phyloP scores from a whole-genome alignment of 805 yeast species.

The Ogataea parapolymorpha region DNA sequence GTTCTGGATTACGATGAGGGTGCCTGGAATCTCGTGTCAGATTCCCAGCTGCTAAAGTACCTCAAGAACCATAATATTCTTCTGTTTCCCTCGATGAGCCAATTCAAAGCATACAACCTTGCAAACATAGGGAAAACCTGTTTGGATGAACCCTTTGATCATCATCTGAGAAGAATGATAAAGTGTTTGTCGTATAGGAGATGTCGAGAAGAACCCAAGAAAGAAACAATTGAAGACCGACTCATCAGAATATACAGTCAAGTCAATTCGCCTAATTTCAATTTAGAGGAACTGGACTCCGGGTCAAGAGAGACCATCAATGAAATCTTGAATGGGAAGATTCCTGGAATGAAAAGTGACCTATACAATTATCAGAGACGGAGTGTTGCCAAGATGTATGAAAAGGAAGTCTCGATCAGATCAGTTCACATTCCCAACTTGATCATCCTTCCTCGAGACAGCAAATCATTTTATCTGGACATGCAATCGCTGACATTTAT shows the following conservation, averaged over 20 bases:
- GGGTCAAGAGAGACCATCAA: constrained; percentile 21
- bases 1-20: constrained; percentile 40
- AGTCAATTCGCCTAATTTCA: constrained; percentile 32
- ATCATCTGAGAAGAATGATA: constrained; percentile 38
- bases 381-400: constrained; percentile 58
- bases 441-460: not conserved
- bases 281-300: constrained; percentile 18
- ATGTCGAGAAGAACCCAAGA: constrained; percentile 15
- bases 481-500: constrained; percentile 30
- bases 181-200: constrained; percentile 17
- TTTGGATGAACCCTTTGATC: constrained; percentile 15
- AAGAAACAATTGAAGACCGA: constrained; percentile 16
- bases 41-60: constrained; percentile 7
- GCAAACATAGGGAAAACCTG: constrained; percentile 5
- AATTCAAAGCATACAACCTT: not conserved
- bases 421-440: constrained; percentile 24
- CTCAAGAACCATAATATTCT: constrained; percentile 5
- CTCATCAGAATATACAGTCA: constrained; percentile 36
- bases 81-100: constrained; percentile 9
- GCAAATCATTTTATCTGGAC: constrained; percentile 35
- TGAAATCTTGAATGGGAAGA: constrained; percentile 28
- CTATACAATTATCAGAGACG: constrained; percentile 59
- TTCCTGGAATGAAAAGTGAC: constrained; percentile 46
- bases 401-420: constrained; percentile 42
- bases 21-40: constrained; percentile 35